A percentile compares a stretch with the other conserved stretches of the same genome.
Evolutionary conservation across 2,329 filamentous ascomycete species (phyloP).

Genomic region (Xylaria sp.): DNA sequence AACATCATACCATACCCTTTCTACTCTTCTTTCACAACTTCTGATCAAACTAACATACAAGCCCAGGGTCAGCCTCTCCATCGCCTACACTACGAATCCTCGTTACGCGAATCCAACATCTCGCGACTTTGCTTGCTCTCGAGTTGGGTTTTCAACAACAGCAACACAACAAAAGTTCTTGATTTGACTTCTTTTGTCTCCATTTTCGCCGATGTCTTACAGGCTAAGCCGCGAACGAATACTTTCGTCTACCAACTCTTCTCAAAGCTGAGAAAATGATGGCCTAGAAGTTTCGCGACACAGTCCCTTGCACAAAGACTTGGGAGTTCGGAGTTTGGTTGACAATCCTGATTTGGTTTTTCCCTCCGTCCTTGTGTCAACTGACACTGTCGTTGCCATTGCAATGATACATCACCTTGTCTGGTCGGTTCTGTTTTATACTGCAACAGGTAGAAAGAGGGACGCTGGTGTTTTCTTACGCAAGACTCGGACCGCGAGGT

Average conservation of each 20-base stretch:
- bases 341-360: background rate
- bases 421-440: background rate
- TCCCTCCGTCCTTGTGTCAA: background rate
- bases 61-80: background rate
- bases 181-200: background rate
- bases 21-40: background rate
- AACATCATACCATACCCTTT: no score
- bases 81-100: background rate
- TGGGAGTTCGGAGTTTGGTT: background rate
- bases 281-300: background rate
- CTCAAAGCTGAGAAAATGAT: background rate
- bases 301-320: background rate
- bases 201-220: background rate
- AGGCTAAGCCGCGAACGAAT: no score
- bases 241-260: background rate
- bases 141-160: constrained; percentile 1
- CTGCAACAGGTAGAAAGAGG: constrained; percentile 6
- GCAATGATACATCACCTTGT: background rate
- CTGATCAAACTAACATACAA: background rate
- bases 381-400: background rate
- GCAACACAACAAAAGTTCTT: background rate
- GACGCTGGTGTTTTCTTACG: background rate
- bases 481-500: background rate
- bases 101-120: background rate
- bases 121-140: background rate